Percentiles rank a stretch among this genome's conserved stretches.
These are phyloP conservation scores for Medicago truncatula DNA, from an alignment of 306 rosid species.

Conservation along the genomic window DNA sequence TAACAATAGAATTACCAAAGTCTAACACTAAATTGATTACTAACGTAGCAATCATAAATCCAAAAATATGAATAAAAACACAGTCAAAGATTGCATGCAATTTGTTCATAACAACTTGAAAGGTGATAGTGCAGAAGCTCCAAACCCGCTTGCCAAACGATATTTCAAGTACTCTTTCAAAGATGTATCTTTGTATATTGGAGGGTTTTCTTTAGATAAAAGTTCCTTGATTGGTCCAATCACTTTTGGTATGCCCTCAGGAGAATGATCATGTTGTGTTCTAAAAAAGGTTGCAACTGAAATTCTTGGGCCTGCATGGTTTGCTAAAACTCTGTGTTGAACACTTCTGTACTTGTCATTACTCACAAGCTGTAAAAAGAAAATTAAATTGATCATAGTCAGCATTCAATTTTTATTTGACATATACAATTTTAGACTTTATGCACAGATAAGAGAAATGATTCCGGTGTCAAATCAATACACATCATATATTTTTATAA, in stretches of 20 bases:
- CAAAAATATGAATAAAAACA: too few species aligned
- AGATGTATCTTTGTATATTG: constrained; percentile 47
- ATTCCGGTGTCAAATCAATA: too few species aligned
- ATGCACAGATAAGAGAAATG: too few species aligned
- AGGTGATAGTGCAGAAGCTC: constrained; percentile 43
- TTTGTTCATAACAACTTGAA: constrained; percentile 48
- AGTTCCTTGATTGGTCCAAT: constrained; percentile 61
- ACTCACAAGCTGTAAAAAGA: constrained; percentile 28
- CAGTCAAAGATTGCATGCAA: background rate
- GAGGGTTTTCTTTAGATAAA: constrained; percentile 52
- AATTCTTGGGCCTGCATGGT: constrained; percentile 39
- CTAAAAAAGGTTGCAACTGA: constrained; percentile 36
- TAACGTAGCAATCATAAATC: too few species aligned
- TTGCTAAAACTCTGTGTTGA: constrained; percentile 44
- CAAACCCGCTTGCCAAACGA: constrained; percentile 43
- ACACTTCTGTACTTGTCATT: constrained; percentile 44
- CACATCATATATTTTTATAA: too few species aligned
- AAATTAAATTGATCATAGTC: background rate
- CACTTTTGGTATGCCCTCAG: background rate
- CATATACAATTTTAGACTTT: too few species aligned
- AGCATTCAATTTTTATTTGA: background rate
- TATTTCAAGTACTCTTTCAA: constrained; percentile 35
- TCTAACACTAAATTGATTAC: too few species aligned
- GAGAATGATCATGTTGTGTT: background rate
- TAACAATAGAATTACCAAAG: too few species aligned